A percentile compares a stretch with the other conserved stretches of the same genome.
Conservation (phyloP, 2,329 filamentous ascomycete genomes). For the Ophiostoma ulmi region DNA sequence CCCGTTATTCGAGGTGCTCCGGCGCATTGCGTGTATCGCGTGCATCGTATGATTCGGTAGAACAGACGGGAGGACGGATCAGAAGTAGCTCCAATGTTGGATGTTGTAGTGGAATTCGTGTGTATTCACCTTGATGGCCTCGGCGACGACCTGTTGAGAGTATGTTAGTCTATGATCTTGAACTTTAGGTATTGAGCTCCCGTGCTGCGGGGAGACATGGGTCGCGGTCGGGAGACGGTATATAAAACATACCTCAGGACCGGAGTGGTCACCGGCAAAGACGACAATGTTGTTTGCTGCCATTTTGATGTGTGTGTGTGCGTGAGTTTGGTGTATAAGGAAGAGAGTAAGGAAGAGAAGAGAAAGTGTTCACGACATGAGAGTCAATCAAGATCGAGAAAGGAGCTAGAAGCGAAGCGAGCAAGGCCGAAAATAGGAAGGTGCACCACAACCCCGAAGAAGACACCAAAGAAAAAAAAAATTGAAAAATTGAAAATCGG, state of each 20-base stretch:
- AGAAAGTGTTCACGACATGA: neutral
- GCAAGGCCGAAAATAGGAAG: slow-evolving; percentile 7
- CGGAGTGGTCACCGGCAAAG: slow-evolving; percentile 77
- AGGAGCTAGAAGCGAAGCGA: neutral
- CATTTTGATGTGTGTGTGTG: slow-evolving; percentile 2
- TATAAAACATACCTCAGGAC: slow-evolving; percentile 63
- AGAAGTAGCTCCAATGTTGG: neutral
- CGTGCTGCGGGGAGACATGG: neutral
- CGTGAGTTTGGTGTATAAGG: neutral
- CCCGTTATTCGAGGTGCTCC: neutral
- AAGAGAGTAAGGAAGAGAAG: neutral
- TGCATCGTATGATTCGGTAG: neutral
- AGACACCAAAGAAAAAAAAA: slow-evolving; percentile 12
- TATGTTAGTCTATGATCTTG: neutral
- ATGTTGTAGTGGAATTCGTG: neutral
- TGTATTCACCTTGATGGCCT: slow-evolving; percentile 69
- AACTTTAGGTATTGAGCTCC: neutral
- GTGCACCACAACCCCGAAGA: neutral
- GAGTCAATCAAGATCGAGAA: slow-evolving; percentile 5
- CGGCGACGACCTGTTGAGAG: slow-evolving; percentile 62
- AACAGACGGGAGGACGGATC: neutral
- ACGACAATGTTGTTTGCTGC: slow-evolving; percentile 57
- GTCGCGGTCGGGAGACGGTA: neutral
- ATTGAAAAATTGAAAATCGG: neutral
- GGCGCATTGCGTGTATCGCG: neutral